Percentiles rank a stretch among this genome's conserved stretches.
Evolutionary conservation across 257 asterid genomes (phyloP).

Genomic region (Misopates orontium): DNA sequence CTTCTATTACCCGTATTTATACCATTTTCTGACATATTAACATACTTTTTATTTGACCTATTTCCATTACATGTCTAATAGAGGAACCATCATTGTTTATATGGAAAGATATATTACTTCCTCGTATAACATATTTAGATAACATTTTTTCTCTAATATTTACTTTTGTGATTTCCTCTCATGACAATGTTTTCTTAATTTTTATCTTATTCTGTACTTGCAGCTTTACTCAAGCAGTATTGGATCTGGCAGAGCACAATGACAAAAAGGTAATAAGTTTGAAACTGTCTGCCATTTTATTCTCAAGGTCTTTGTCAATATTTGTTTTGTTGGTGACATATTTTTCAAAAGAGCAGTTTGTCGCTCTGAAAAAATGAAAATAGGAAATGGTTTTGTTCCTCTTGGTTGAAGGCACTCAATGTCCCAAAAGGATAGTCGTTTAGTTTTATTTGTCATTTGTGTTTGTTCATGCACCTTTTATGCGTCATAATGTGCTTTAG

Average conservation of each 20-base stretch:
- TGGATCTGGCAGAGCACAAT: conserved; percentile 46
- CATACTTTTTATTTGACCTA: neutral
- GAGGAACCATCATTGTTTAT: conserved; percentile 17
- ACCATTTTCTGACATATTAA: conserved; percentile 1
- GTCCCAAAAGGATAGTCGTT: neutral
- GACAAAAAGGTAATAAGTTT: conserved; percentile 46
- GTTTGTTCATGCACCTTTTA: too few relatives aligned
- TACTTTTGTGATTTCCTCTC: conserved; percentile 6
- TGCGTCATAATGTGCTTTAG: too few relatives aligned
- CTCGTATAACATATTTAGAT: neutral
- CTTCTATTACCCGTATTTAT: neutral
- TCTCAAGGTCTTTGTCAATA: neutral
- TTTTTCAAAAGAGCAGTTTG: too few relatives aligned
- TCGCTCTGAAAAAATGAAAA: too few relatives aligned
- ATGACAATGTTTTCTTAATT: conserved; percentile 21
- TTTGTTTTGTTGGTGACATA: conserved; percentile 16
- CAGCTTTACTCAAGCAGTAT: conserved; percentile 57
- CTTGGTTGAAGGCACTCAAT: neutral
- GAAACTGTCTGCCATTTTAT: conserved; percentile 13
- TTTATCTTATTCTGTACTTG: conserved; percentile 23
- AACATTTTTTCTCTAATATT: neutral
- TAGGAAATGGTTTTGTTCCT: too few relatives aligned
- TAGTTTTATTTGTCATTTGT: neutral
- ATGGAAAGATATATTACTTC: neutral
- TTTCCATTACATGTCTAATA: conserved; percentile 5